Percentiles rank a stretch among this genome's conserved stretches.
Conservation (phyloP, 2,329 filamentous ascomycete genomes). For the Chaetomium sp. region DNA sequence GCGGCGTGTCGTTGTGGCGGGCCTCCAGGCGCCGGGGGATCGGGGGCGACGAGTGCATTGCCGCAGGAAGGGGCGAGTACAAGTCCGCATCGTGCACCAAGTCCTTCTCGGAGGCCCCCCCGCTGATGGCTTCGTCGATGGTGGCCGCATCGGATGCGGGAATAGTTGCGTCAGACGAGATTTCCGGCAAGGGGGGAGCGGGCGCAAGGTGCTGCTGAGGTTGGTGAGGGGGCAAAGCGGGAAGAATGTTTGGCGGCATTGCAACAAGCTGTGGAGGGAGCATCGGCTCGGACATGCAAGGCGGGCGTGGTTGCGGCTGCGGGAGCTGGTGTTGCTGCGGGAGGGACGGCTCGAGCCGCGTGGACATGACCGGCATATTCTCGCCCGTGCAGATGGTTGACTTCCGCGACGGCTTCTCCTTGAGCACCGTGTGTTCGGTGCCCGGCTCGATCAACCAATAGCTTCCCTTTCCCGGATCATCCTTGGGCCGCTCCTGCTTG, state of each 20-base stretch:
- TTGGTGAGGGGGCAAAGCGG: constrained; percentile 31
- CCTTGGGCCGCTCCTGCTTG: constrained; percentile 92
- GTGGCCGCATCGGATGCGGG: constrained; percentile 61
- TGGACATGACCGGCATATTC: constrained; percentile 53
- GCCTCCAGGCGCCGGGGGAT: constrained; percentile 53
- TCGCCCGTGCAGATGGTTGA: constrained; percentile 44
- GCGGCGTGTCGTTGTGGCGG: constrained; percentile 68
- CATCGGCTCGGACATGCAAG: constrained; percentile 38
- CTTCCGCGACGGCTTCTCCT: constrained; percentile 69
- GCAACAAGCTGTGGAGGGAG: constrained; percentile 39
- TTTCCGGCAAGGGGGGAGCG: constrained; percentile 38
- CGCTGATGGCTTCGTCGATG: constrained; percentile 46
- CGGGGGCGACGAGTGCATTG: constrained; percentile 88
- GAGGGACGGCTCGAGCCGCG: constrained; percentile 47
- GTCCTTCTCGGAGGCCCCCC: constrained; percentile 33
- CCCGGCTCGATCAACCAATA: constrained; percentile 95
- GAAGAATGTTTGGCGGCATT: constrained; percentile 33
- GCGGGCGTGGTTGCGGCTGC: constrained; percentile 17
- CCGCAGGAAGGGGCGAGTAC: constrained; percentile 63
- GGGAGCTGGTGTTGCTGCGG: constrained; percentile 18
- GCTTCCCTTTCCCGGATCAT: constrained; percentile 94
- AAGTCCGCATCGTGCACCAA: constrained; percentile 42
- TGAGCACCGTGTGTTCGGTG: constrained; percentile 82
- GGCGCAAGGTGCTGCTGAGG: constrained; percentile 19
- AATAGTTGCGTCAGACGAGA: constrained; percentile 73